Percentiles rank a stretch among this genome's conserved stretches.
Evolutionary conservation across 2,329 filamentous ascomycete genomes (phyloP).

Genomic region (Xylariomycetidae sp.): DNA sequence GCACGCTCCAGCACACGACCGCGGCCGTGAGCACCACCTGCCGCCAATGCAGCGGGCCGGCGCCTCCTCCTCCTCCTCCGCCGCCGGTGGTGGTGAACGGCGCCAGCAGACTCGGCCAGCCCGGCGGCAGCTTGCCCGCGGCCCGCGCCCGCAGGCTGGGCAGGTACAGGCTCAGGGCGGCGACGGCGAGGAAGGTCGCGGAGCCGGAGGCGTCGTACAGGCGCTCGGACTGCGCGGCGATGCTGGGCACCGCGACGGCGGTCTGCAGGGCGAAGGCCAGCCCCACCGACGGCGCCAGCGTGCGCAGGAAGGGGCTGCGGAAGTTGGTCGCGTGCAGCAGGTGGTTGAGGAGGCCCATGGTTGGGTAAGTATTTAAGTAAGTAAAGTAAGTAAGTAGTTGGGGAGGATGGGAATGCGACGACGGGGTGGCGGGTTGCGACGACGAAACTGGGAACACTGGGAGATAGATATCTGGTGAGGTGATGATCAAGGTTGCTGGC

Average conservation of each 20-base stretch:
- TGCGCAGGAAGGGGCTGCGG: slow-evolving; percentile 55
- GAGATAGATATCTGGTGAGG: too few species aligned
- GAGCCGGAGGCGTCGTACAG: slow-evolving; percentile 66
- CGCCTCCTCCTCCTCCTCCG: slow-evolving; percentile 21
- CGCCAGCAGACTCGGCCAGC: slow-evolving; percentile 40
- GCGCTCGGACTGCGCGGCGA: slow-evolving; percentile 53
- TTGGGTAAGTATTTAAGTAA: too few species aligned
- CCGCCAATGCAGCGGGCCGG: slow-evolving; percentile 53
- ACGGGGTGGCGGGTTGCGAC: too few species aligned
- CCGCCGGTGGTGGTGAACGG: slow-evolving; percentile 31
- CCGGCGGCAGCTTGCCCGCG: slow-evolving; percentile 36
- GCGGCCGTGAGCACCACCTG: slow-evolving; percentile 35
- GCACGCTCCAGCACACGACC: slow-evolving; percentile 50
- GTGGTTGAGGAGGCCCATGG: slow-evolving; percentile 32
- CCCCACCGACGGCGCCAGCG: slow-evolving; percentile 54
- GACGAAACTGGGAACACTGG: too few species aligned
- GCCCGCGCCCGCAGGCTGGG: slow-evolving; percentile 50
- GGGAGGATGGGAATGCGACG: too few species aligned
- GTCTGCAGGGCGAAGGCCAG: slow-evolving; percentile 59
- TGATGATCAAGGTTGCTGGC: too few species aligned
- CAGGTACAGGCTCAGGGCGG: slow-evolving; percentile 54
- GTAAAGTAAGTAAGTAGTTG: too few species aligned
- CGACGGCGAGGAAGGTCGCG: slow-evolving; percentile 59
- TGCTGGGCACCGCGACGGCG: slow-evolving; percentile 56
- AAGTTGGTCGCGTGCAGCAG: slow-evolving; percentile 57